Base-by-base conservation (phyloP, 768 basidiomycete species). In the Trichaptum fuscoviolaceum region DNA sequence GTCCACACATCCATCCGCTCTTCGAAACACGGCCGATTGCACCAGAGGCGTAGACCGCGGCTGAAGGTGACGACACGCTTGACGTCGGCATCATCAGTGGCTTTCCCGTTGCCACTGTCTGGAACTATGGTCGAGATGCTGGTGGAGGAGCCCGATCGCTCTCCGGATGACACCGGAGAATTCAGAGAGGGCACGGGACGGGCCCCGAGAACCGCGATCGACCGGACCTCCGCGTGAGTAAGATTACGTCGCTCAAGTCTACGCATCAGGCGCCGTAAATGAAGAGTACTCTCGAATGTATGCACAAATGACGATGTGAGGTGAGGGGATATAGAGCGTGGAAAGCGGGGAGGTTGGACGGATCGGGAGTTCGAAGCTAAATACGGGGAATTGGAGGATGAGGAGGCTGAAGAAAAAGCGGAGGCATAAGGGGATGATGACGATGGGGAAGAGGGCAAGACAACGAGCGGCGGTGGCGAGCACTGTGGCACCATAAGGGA, bases 11-110 rank as follows among this genome's bases (percentile, higher is more conserved):
- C 75, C 68, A 84, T 77, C 35, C 90, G 81, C 65, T 93, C 90
- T 75, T 93, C 91, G 73, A 91, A 92, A 72, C 88, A 89, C 26
- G 89, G 87, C 3, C 91, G 87, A 42, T 81, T 78, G 68, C 85
- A 80, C 92, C 92, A 93, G n/a, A 77, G 82, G 58, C 81, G 82
- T 60, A 93, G 78, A 65, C 89, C 87, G 17, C 78, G 77, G 71
- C 87, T 88, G 57, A 76, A 71, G n/a, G 63, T 52, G 23, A 42
- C 42, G 17, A 70, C 36, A 23, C 52, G 57, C 26, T 67, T 68
- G 57, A 30, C 67, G 67, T 30, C 69, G 62, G 24, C 63, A 8
- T 23, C 66, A 57, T 71, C 72, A 68, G 26, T 60, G 62, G 64
- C 58, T 66, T 42, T 77, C 77, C 57, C 80, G 70, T 72, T n/a